These are phyloP conservation scores for Physaria fendleri DNA, from an alignment of 345 rosid species.

Conservation along the genomic window DNA sequence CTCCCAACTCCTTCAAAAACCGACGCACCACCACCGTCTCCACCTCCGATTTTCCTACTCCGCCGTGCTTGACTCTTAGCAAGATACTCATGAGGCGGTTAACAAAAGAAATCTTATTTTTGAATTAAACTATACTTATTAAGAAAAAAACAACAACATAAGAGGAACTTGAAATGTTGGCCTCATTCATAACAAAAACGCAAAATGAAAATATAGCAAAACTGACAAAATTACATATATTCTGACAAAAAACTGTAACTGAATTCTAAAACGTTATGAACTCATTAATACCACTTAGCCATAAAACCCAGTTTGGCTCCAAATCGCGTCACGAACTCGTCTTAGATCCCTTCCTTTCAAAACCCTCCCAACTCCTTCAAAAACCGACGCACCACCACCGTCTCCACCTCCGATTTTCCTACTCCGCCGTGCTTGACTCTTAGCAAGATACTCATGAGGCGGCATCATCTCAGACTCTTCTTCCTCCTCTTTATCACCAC, in stretches of 20 bases:
- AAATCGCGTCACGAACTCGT: conserved; percentile 88
- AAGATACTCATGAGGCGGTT: conserved; percentile 90
- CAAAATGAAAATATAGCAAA: not conserved
- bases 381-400: conserved; percentile 54
- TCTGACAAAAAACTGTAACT: conserved; percentile 14
- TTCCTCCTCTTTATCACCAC: conserved; percentile 60
- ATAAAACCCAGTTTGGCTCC: conserved; percentile 85
- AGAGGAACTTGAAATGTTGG: conserved; percentile 6
- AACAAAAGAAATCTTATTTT: not conserved
- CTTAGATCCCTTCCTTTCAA: conserved; percentile 91
- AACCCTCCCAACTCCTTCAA: conserved; percentile 88
- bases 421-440: conserved; percentile 48
- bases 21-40: conserved; percentile 42
- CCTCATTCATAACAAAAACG: not conserved
- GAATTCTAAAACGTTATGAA: not conserved
- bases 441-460: conserved; percentile 92
- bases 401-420: conserved; percentile 38
- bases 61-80: conserved; percentile 59
- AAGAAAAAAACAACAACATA: conserved; percentile 6
- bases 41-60: conserved; percentile 30
- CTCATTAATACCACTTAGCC: conserved; percentile 33
- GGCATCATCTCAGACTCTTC: conserved; percentile 61
- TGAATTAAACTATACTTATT: not conserved
- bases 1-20: conserved; percentile 85
- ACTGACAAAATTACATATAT: conserved; percentile 19